Base-by-base conservation (phyloP, 768 basidiomycete genomes). In the Lentinula sp. region DNA sequence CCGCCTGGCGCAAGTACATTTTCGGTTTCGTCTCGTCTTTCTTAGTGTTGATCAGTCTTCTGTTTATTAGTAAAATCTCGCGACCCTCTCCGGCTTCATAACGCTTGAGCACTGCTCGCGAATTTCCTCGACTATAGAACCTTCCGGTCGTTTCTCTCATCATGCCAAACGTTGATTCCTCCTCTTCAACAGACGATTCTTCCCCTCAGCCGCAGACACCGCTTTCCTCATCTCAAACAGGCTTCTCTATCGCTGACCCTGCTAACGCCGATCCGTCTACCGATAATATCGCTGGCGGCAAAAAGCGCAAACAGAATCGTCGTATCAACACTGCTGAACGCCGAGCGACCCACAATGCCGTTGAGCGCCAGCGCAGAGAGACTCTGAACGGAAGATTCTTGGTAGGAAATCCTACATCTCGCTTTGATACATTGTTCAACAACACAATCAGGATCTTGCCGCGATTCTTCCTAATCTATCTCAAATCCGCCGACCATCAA, bases 281-380 rank as follows among this genome's bases (percentile, higher is more conserved):
- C 67, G 64, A 56, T 66, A 59, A 60, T 50, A 62, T 48, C 54
- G 64, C 62, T 64, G 45, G 65, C 37, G 52, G 65, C 62, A 60
- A 61, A 48, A 92, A 90, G 71, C 85, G 90, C 72, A 96, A 95
- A 73, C 86, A 92, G 58, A 85, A 84, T 68, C 82, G 93, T 64
- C 85, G 95, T 36, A 94, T 94, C 56, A 97, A 96, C 77, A 98
- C 95, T 57, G 95, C 95, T 57, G 96, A 98, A 73, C 91, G 95
- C 73, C 81, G 96, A 42, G 93, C 94, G 4, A 94, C 92, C 16
- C 96, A 99, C 77, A 99, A 98, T 71, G 96, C 97, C 39, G 93
- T 98, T 61, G 96, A 98, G 78, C 83, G 96, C 55, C 90, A 91
- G 70, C 84, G 96, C 54, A 79, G 96, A 53, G 96, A 98, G 77